Base-by-base conservation (phyloP, 2,329 filamentous ascomycete species). In the Aspergillus melleus region DNA sequence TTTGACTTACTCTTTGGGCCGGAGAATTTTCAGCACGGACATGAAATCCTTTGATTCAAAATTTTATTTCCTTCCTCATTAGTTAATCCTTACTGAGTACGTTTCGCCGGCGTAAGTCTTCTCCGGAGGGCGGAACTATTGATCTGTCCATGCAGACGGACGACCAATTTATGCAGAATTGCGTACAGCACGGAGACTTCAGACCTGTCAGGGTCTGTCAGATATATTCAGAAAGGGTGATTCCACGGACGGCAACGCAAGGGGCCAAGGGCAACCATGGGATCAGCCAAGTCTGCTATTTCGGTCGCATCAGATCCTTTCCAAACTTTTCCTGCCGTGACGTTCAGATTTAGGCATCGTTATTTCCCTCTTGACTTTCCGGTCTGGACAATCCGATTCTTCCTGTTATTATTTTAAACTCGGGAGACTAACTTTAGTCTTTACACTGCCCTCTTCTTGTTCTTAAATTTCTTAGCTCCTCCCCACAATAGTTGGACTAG, bases 251-350 rank as follows among this genome's bases (percentile, higher is more conserved):
- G 32, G 44, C 22, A 11, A 47, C 19, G 22, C 44, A 47, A 47
- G 44, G 44, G 19, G 44, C 44, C 3, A 9, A 47, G 10, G 8
- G 20, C 9, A 9, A 47, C 49, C 14, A 51, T 51, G 14, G n/a
- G 39, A 44, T 42, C 52, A 42, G 19, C 52, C 44, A 46, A 54
- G 30, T 44, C 36, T 54, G 32, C 52, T 54, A 54, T 54, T 54
- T 54, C n/a, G 19, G 52, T 54, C 20, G 47, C 36, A 52, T 52
- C 20, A 8, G 30, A 16, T 52, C 47, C 47, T 30, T 52, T 39
- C 50, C 30, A 52, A 30, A 16, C 49, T 22, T 16, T 12, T 16
- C 19, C 11, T 32, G 22, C 20, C 16, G 24, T 36, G 11, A 14
- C 32, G 2, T 42, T 42, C 6, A n/a, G 36, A 42, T 42, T 20